Evolutionary conservation across 2,329 filamentous ascomycete genomes (phyloP).

Genomic region (Penicillium vulpinum): DNA sequence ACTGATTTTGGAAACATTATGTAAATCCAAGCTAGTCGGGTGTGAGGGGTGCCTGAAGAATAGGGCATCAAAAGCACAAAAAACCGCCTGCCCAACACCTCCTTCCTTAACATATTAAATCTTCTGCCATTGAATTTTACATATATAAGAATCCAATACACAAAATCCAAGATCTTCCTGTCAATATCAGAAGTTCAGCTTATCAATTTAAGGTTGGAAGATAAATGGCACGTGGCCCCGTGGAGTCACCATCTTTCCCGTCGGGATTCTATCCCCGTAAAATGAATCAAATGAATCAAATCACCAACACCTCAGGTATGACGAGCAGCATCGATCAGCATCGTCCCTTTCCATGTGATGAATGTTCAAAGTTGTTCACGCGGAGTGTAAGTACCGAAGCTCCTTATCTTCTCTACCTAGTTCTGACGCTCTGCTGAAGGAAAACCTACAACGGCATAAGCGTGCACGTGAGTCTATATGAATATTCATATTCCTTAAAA

Average conservation of each 20-base stretch:
- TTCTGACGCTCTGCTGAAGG: conserved; percentile 8
- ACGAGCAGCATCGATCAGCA: not conserved
- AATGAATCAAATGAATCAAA: not conserved
- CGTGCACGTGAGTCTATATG: conserved; percentile 10
- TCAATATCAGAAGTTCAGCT: no score
- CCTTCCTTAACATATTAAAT: no score
- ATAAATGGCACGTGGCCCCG: not conserved
- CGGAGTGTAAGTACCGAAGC: conserved; percentile 9
- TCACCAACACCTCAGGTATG: not conserved
- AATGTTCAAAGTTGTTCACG: conserved; percentile 14
- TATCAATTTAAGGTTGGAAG: not conserved
- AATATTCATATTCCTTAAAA: not conserved
- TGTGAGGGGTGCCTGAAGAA: no score
- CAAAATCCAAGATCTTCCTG: no score
- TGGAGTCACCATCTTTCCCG: not conserved
- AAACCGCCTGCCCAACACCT: no score
- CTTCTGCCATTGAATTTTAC: no score
- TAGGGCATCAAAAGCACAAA: no score
- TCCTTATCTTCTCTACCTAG: not conserved
- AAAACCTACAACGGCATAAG: conserved; percentile 17
- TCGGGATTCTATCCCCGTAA: not conserved
- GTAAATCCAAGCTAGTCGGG: no score
- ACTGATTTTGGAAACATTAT: no score
- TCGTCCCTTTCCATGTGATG: conserved; percentile 12
- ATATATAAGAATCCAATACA: no score